Evolutionary conservation across 2,329 filamentous ascomycete species (phyloP).

Genomic region (Aspergillus alliaceus): DNA sequence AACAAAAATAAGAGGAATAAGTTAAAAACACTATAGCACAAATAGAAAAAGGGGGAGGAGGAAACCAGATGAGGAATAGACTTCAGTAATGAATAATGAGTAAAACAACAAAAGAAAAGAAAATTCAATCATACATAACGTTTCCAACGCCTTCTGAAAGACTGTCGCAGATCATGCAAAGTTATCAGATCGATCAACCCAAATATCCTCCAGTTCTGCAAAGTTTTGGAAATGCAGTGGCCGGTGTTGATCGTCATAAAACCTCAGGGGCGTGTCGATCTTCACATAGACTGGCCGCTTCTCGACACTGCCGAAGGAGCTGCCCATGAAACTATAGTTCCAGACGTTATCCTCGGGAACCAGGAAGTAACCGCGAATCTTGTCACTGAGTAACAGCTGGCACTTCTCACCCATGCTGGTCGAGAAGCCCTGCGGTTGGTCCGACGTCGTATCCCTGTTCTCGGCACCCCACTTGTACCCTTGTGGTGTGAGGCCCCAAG

Average conservation of each 20-base stretch:
- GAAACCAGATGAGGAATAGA: no score
- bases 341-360: slow-evolving; percentile 86
- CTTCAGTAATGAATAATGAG: no score
- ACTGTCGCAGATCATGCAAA: slow-evolving; percentile 66
- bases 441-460: slow-evolving; percentile 88
- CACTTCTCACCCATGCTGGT: slow-evolving; percentile 93
- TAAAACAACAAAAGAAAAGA: slow-evolving; percentile 11
- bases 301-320: slow-evolving; percentile 79
- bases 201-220: slow-evolving; percentile 93
- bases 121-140: slow-evolving; percentile 7
- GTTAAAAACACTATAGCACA: neutral
- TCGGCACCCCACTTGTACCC: slow-evolving; percentile 97
- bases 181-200: slow-evolving; percentile 89
- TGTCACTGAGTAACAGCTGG: slow-evolving; percentile 87
- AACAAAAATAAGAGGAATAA: neutral
- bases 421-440: slow-evolving; percentile 91
- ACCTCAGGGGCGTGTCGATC: slow-evolving; percentile 84
- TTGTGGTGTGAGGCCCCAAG: slow-evolving; percentile 86
- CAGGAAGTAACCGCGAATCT: slow-evolving; percentile 93
- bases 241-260: slow-evolving; percentile 90
- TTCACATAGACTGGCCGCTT: slow-evolving; percentile 91
- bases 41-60: slow-evolving; percentile 8
- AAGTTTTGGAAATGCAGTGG: slow-evolving; percentile 97
- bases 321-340: slow-evolving; percentile 99
- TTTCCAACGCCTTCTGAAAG: slow-evolving; percentile 25